Conservation (phyloP, 1,139 yeast species). For the Blastobotrys petasosporus region DNA sequence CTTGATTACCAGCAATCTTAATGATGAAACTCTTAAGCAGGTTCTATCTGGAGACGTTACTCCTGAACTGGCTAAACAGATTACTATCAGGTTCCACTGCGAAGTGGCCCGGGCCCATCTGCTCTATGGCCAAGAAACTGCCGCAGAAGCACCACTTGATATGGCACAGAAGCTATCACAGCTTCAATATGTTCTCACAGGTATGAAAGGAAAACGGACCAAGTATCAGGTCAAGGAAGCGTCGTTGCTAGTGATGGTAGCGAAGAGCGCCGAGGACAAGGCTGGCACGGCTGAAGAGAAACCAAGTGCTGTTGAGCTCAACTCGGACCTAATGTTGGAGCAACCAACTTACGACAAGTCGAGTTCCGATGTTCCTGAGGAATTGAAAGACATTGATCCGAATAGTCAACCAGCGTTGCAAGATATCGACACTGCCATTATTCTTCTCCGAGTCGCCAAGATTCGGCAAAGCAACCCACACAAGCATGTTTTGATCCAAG, state of each 20-base stretch:
- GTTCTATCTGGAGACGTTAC: constrained; percentile 16
- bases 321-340: constrained; percentile 77
- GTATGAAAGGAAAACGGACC: constrained; percentile 84
- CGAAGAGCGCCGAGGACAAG: constrained; percentile 45
- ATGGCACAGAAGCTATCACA: constrained; percentile 51
- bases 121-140: constrained; percentile 53
- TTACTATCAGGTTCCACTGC: constrained; percentile 41
- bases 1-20: constrained; percentile 24
- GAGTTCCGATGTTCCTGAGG: constrained; percentile 43
- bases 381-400: constrained; percentile 59
- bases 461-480: constrained; percentile 68
- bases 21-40: constrained; percentile 16
- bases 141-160: constrained; percentile 51
- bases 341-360: constrained; percentile 48
- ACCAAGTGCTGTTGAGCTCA: constrained; percentile 45
- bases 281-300: constrained; percentile 18
- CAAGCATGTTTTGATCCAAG: constrained; percentile 65
- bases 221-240: constrained; percentile 68
- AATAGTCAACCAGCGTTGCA: constrained; percentile 71
- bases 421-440: constrained; percentile 65
- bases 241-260: constrained; percentile 73
- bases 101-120: constrained; percentile 56
- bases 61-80: constrained; percentile 26
- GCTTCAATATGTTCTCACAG: constrained; percentile 65
- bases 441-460: constrained; percentile 60